Base-by-base conservation (phyloP, 2,329 filamentous ascomycete species). In the Ceratocystis cacaofunesta region DNA sequence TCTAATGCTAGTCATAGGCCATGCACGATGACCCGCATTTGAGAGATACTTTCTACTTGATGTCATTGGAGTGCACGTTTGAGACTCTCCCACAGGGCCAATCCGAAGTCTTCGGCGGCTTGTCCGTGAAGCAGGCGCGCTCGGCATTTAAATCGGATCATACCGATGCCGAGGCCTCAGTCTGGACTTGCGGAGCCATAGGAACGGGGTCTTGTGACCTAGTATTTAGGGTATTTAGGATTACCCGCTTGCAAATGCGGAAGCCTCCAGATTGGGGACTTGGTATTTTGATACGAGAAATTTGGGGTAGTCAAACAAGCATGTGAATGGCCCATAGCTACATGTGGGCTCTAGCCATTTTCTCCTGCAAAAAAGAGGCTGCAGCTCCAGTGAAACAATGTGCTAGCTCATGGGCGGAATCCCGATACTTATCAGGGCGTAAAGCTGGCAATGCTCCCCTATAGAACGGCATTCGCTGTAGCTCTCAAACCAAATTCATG, bases 401-500 rank as follows among this genome's bases (percentile, higher is more conserved):
- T 36, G 36, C 36, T 12, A 41, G 36, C 36, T 41, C 36, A 41
- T 41, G 3, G 3, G 12, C 36, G 15, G 36, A 41, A 12, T 41
- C 3, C 36, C 36, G 10, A 15, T 41, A 5, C 36, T 4, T 15
- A 15, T 15, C 36, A 41, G 36, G 36, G 36, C 36, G 3, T 41
- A 4, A 15, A 12, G 36, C 10, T 41, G 12, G 36, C 12, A 41
- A 41, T 5, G 12, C 12, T 41, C 12, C 36, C 12, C 36, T 41
- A 5, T 41, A 5, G 36, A 41, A 2, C 36, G 36, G 36, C 36
- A 41, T 41, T 41, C 36, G 10, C 36, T 62, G 61, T 62, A 62
- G 32, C 44, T 62, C 22, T 62, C 6, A n/a, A 62, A 43, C 61
- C 22, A 62, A 36, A 50, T 48, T 62, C 28, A 46, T 62, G 19